Percentiles rank a stretch among this genome's conserved stretches.
Evolutionary conservation across 805 yeast genomes (phyloP).

Genomic region (Yarrowia sp.): DNA sequence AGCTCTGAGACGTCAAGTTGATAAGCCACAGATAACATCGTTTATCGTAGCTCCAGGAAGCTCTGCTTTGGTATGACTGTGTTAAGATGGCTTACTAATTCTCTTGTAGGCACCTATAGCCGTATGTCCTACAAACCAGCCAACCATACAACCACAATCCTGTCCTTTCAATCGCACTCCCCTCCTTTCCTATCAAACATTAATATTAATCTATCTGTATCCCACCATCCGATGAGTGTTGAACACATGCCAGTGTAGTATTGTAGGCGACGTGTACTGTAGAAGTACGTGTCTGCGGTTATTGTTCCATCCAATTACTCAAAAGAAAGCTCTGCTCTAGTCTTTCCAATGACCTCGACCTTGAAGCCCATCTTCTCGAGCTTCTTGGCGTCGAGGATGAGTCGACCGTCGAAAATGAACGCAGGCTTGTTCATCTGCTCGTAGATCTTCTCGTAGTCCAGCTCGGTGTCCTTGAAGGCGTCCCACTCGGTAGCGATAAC

Average conservation of each 20-base stretch:
- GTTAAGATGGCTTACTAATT: too few relatives aligned
- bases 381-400: slow-evolving; percentile 45
- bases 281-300: too few relatives aligned
- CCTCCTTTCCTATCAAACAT: slow-evolving; percentile 4
- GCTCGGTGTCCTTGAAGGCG: slow-evolving; percentile 46
- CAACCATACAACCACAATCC: too few relatives aligned
- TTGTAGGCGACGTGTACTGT: too few relatives aligned
- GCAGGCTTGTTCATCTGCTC: slow-evolving; percentile 48
- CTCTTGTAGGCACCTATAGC: too few relatives aligned
- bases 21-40: too few relatives aligned
- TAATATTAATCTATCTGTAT: slow-evolving; percentile 21
- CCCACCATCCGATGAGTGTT: background rate
- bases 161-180: background rate
- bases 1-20: too few relatives aligned
- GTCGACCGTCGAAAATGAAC: slow-evolving; percentile 47
- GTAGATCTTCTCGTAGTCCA: slow-evolving; percentile 47
- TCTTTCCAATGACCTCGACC: slow-evolving; percentile 46
- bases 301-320: slow-evolving; percentile 16
- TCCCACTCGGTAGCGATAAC: slow-evolving; percentile 49
- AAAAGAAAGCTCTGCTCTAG: slow-evolving; percentile 21
- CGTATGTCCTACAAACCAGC: too few relatives aligned
- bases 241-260: background rate
- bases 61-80: too few relatives aligned
- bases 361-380: slow-evolving; percentile 46
- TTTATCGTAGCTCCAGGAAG: too few relatives aligned